Base-by-base conservation (phyloP, 2,329 filamentous ascomycete genomes). In the Pleomassaria siparia region DNA sequence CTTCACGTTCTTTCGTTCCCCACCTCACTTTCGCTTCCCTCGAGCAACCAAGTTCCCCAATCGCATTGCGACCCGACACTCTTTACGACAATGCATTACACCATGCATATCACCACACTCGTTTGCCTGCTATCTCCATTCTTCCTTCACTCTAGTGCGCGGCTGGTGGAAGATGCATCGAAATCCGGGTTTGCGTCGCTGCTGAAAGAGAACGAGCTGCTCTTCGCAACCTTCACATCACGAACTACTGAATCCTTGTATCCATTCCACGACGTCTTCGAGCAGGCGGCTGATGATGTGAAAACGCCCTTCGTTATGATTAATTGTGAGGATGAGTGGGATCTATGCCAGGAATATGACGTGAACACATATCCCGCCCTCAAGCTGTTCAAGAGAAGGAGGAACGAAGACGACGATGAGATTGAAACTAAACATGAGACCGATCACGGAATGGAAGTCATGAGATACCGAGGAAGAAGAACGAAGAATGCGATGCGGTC, bases 331-430 rank as follows among this genome's bases (percentile, higher is more conserved):
- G n/a, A 44, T 15, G 49, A 59, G 21, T 16, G 22, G 6, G 50
- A 59, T 6, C 40, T 60, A 3, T 63, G 60, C 32, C 39, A 43
- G 32, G 26, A 53, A n/a, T 46, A 57, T 28, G 58, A 60, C 41
- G 53, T 63, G 13, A 58, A 60, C 25, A 47, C 53, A 2, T 63
- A 57, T 44, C 60, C 60, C 9, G 50, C 58, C 5, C 39, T 63
- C 15, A 47, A 56, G 5, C 29, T 62, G 9, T 58, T 58, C 26
- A 41, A 49, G 20, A 39, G 40, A 28, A 42, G 43, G 8, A 36
- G 24, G 15, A 18, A 45, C 13, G 49, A 43, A 9, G 12, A 36
- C 20, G 7, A 40, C 16, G 35, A 44, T 9, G 43, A 29, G 4
- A n/a, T n/a, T 29, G 37, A 9, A 16, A 29, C 15, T 18, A 33